A percentile compares a stretch with the other conserved stretches of the same genome.
phyloP scores from a whole-genome alignment of 768 basidiomycete species.

The Cystofilobasidium capitatum region DNA sequence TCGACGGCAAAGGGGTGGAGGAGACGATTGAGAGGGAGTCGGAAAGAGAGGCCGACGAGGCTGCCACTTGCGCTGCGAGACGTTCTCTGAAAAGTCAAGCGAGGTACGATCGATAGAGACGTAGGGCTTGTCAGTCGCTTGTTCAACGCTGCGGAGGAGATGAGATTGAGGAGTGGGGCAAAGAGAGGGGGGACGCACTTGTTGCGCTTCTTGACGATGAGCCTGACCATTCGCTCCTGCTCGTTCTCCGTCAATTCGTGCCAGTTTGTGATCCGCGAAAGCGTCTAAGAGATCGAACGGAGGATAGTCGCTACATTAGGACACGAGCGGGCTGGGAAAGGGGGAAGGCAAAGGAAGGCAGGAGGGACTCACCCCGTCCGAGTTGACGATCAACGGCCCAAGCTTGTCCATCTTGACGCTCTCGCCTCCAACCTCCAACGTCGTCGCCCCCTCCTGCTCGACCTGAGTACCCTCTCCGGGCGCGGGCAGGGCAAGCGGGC shows the following conservation, averaged over 20 bases:
- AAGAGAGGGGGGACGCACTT: slow-evolving; percentile 36
- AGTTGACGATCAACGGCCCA: slow-evolving; percentile 61
- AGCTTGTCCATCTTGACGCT: slow-evolving; percentile 51
- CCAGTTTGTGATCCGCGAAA: slow-evolving; percentile 62
- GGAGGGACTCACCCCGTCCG: slow-evolving; percentile 50
- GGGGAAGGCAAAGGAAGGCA: slow-evolving; percentile 14
- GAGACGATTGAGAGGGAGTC: not conserved
- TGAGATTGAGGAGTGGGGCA: not conserved
- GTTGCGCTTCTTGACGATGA: slow-evolving; percentile 48
- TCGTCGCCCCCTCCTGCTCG: not conserved
- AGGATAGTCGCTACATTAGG: not conserved
- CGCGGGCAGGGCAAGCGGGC: not conserved
- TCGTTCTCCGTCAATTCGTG: slow-evolving; percentile 50
- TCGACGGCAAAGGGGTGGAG: too few relatives aligned
- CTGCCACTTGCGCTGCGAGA: not conserved
- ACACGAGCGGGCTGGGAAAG: not conserved
- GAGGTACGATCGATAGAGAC: not conserved
- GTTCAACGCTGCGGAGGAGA: too few relatives aligned
- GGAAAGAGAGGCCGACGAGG: not conserved
- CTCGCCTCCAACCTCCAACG: slow-evolving; percentile 11
- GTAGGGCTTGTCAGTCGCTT: too few relatives aligned
- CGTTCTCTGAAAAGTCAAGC: not conserved
- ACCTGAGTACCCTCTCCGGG: not conserved
- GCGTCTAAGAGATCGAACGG: slow-evolving; percentile 40
- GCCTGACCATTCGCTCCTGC: slow-evolving; percentile 50